Conservation (phyloP, 345 rosid species). For the Acer yangbiense region DNA sequence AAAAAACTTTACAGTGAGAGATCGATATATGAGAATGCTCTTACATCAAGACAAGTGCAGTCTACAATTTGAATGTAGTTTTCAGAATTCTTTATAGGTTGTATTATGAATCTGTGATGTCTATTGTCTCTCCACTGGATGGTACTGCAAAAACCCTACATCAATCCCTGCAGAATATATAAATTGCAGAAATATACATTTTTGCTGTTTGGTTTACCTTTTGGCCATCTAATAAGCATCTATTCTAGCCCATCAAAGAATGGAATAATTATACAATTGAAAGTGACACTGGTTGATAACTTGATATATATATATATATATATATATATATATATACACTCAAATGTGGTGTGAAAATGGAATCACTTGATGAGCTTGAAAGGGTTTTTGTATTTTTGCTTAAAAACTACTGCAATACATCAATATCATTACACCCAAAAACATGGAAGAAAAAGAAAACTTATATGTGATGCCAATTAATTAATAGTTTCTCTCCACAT, state of each 20-base stretch:
- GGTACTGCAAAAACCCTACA: background rate
- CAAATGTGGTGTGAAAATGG: conserved; percentile 27
- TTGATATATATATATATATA: background rate
- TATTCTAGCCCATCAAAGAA: conserved; percentile 19
- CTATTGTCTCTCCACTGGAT: background rate
- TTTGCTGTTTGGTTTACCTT: no score
- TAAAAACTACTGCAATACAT: conserved; percentile 27
- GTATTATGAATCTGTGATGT: background rate
- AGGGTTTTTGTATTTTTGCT: conserved; percentile 21
- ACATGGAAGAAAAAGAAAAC: background rate
- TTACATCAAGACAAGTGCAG: conserved; percentile 22
- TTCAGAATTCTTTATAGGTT: conserved; percentile 1
- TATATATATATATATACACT: background rate
- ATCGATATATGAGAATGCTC: conserved; percentile 9
- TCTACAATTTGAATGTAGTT: conserved; percentile 8
- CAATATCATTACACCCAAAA: background rate
- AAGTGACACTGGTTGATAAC: conserved; percentile 35
- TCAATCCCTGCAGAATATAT: background rate
- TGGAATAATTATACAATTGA: conserved; percentile 25
- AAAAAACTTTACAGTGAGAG: background rate
- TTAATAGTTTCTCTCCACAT: background rate
- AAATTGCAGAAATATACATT: background rate
- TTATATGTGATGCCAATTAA: background rate
- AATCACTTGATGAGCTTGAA: conserved; percentile 25
- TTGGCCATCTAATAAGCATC: conserved; percentile 10